Conservation (phyloP, 768 basidiomycete genomes). For the Tylopilus rubrobrunneus region DNA sequence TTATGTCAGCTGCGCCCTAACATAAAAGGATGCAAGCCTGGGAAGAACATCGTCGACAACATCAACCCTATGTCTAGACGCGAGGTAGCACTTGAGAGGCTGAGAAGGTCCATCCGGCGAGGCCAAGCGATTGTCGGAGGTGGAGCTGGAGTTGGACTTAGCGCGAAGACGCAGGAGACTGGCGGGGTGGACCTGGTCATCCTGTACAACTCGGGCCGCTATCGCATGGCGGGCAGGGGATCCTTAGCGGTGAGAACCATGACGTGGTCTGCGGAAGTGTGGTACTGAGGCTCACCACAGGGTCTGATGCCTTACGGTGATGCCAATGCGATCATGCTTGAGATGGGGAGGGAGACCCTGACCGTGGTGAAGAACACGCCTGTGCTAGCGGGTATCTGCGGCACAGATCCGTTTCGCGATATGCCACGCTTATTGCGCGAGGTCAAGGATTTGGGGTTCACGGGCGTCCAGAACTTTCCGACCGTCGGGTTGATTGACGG, state of each 20-base stretch:
- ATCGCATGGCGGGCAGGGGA: conserved; percentile 31
- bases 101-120: conserved; percentile 11
- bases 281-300: conserved; percentile 1
- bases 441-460: conserved; percentile 25
- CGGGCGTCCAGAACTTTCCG: conserved; percentile 28
- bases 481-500: conserved; percentile 29
- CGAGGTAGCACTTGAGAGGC: conserved; percentile 10
- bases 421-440: conserved; percentile 21
- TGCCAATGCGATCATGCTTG: conserved; percentile 26
- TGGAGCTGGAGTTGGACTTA: conserved; percentile 26
- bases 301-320: conserved; percentile 30
- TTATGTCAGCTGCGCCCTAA: conserved; percentile 18
- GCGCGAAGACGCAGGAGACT: conserved; percentile 26
- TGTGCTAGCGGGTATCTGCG: conserved; percentile 27
- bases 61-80: conserved; percentile 16
- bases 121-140: conserved; percentile 25
- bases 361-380: conserved; percentile 27
- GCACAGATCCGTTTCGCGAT: conserved; percentile 28
- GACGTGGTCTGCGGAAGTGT: neutral
- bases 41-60: neutral
- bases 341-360: conserved; percentile 28
- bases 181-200: conserved; percentile 26
- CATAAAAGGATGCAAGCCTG: neutral
- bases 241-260: conserved; percentile 23
- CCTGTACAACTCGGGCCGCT: conserved; percentile 30